These are phyloP conservation scores for Mycena galopus DNA, from an alignment of 768 basidiomycete species.

Conservation along the genomic window DNA sequence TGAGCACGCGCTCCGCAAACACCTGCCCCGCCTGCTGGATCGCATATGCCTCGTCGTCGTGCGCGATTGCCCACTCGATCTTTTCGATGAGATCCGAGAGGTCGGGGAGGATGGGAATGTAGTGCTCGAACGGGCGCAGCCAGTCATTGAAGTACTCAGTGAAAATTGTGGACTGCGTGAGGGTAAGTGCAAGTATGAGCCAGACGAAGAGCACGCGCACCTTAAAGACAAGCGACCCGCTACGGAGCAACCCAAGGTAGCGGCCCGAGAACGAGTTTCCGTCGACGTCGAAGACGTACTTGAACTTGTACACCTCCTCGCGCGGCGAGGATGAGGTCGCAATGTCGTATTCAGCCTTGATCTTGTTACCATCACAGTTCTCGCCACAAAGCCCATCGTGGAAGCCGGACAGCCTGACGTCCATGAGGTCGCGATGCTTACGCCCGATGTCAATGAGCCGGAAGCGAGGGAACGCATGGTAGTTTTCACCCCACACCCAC, in stretches of 20 bases:
- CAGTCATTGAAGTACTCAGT: conserved; percentile 34
- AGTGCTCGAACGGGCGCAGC: conserved; percentile 33
- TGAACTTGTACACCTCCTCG: not conserved
- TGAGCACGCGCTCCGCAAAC: conserved; percentile 28
- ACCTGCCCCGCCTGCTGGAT: conserved; percentile 32
- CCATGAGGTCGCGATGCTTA: not conserved
- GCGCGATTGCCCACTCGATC: conserved; percentile 26
- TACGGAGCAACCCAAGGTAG: not conserved
- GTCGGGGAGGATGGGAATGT: conserved; percentile 30
- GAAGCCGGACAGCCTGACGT: not conserved
- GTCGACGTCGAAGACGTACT: not conserved
- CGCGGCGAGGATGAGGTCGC: not conserved
- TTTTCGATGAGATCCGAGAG: conserved; percentile 34
- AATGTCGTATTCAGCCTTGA: too few relatives aligned
- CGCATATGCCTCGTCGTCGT: conserved; percentile 27
- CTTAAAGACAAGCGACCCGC: not conserved
- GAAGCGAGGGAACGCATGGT: not conserved
- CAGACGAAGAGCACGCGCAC: not conserved
- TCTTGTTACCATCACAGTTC: not conserved
- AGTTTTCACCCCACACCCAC: not conserved
- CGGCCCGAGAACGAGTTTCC: not conserved
- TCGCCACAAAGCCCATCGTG: not conserved
- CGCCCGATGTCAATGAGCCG: not conserved
- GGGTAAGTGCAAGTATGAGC: not conserved
- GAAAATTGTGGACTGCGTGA: conserved; percentile 25